Evolutionary conservation across 306 rosid genomes (phyloP).

Genomic region (Cyamopsis tetragonoloba): DNA sequence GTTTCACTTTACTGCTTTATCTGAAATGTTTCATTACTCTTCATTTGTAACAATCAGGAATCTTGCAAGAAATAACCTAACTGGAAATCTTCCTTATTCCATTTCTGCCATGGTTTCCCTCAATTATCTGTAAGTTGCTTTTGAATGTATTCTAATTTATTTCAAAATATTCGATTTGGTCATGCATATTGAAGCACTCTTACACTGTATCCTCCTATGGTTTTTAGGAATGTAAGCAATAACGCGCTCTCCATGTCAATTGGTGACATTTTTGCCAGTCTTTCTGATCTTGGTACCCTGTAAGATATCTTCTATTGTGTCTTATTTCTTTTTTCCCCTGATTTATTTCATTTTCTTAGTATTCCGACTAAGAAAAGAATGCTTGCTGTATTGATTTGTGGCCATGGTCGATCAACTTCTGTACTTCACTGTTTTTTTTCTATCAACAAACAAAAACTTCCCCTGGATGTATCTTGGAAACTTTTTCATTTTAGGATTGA

Average conservation of each 20-base stretch:
- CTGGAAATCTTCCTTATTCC: conserved; percentile 94
- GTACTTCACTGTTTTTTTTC: neutral
- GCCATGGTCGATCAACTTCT: conserved; percentile 1
- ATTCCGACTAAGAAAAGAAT: neutral
- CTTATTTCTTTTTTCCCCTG: neutral
- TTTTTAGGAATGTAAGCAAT: conserved; percentile 71
- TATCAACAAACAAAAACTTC: neutral
- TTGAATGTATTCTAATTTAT: neutral
- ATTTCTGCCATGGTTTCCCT: conserved; percentile 67
- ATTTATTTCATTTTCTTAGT: conserved; percentile 11
- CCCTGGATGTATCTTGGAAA: neutral
- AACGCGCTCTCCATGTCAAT: conserved; percentile 58
- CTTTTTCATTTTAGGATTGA: neutral
- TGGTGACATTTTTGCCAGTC: conserved; percentile 63
- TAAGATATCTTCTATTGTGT: conserved; percentile 43
- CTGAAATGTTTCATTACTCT: neutral
- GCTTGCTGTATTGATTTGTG: neutral
- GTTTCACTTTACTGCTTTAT: conserved; percentile 7
- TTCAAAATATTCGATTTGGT: conserved; percentile 12
- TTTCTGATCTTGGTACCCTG: conserved; percentile 58
- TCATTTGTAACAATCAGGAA: conserved; percentile 49
- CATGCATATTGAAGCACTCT: conserved; percentile 17
- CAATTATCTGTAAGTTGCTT: conserved; percentile 68
- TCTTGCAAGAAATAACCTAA: conserved; percentile 70
- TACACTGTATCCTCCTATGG: conserved; percentile 2